phyloP scores from a whole-genome alignment of 352 stramenopile species.

The Blastocystis sp. region DNA sequence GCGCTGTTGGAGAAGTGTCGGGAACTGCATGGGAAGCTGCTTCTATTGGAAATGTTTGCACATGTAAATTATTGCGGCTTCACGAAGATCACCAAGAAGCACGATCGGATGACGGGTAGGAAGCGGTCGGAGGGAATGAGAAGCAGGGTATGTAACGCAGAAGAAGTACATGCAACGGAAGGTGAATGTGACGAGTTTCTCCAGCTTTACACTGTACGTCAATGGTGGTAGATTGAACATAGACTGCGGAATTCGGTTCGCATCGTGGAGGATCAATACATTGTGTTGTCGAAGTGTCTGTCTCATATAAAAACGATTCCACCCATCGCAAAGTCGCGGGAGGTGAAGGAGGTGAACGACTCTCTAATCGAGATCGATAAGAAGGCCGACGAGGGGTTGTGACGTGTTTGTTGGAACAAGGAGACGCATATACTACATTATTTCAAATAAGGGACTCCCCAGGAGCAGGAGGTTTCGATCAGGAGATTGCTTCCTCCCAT shows the following conservation, averaged over 20 bases:
- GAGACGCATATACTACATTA: constrained; percentile 26
- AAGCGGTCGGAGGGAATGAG: not conserved
- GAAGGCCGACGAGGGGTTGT: not conserved
- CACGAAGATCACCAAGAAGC: constrained; percentile 55
- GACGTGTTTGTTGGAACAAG: not conserved
- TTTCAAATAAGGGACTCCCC: constrained; percentile 69
- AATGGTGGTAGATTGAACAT: not conserved
- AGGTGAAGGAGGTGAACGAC: constrained; percentile 43
- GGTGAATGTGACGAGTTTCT: constrained; percentile 50
- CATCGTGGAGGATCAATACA: constrained; percentile 49
- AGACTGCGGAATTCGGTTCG: constrained; percentile 42
- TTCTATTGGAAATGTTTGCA: constrained; percentile 54
- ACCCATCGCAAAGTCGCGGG: not conserved
- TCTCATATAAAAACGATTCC: constrained; percentile 40
- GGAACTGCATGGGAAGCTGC: constrained; percentile 40
- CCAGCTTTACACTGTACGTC: constrained; percentile 27
- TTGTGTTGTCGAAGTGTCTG: constrained; percentile 37
- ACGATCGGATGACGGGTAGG: constrained; percentile 40
- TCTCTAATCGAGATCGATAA: constrained; percentile 18
- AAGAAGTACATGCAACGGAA: constrained; percentile 57
- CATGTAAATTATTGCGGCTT: constrained; percentile 57
- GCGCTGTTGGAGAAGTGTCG: constrained; percentile 9
- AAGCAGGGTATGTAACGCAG: constrained; percentile 21
- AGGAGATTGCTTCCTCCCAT: constrained; percentile 78
- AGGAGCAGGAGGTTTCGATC: constrained; percentile 70